Conservation (phyloP, 306 rosid genomes). For the Adenanthera pavonina region DNA sequence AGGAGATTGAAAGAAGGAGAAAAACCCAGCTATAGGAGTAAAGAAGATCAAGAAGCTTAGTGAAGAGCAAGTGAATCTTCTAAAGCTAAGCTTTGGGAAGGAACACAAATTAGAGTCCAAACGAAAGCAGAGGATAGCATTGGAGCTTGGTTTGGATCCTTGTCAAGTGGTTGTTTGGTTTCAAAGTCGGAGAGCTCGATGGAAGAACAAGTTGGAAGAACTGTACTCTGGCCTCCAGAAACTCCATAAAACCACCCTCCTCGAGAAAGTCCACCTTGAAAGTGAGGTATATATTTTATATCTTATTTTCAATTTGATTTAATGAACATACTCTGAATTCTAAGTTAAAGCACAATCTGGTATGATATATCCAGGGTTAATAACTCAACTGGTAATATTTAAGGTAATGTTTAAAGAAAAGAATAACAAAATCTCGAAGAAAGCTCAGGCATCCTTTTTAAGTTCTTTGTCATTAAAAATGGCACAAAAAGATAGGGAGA, state of each 20-base stretch:
- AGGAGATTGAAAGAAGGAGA: constrained; percentile 59
- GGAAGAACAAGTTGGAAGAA: constrained; percentile 77
- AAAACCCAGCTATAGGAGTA: constrained; percentile 12
- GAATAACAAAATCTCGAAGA: constrained; percentile 49
- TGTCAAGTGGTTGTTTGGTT: constrained; percentile 87
- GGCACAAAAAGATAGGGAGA: not conserved
- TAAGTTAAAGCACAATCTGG: no score
- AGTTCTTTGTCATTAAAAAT: constrained; percentile 28
- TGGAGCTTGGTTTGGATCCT: constrained; percentile 76
- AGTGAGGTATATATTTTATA: constrained; percentile 38
- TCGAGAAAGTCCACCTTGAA: constrained; percentile 58
- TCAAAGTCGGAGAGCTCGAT: constrained; percentile 80
- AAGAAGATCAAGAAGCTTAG: constrained; percentile 71
- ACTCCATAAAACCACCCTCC: constrained; percentile 47
- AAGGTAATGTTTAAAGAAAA: no score
- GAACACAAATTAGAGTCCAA: constrained; percentile 75
- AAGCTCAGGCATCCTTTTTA: constrained; percentile 23
- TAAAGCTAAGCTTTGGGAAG: constrained; percentile 61
- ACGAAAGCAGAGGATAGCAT: constrained; percentile 71
- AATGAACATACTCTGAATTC: not conserved
- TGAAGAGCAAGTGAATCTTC: constrained; percentile 57
- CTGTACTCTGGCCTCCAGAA: constrained; percentile 61
- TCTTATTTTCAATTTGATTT: not conserved
- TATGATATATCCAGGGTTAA: no score
- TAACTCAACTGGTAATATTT: no score